Evolutionary conservation across 1,284 basidiomycete species (phyloP), one percentile per base, ranked within the genome.

Genomic region (Golubevia pallescens): DNA sequence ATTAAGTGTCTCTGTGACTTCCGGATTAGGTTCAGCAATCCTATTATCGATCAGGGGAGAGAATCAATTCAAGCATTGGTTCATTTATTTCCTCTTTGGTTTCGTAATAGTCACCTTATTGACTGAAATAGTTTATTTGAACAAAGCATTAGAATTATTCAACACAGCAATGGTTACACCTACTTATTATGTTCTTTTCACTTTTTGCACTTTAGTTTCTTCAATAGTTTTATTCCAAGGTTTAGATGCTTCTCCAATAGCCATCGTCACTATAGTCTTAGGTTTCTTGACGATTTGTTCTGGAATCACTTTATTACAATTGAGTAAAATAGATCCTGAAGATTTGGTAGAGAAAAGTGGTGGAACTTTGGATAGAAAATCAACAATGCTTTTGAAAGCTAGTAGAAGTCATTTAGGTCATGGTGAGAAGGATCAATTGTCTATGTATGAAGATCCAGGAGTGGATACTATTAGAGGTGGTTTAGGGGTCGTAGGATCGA

Each of bases 41-140:
- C 59, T 85, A 42, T 70, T 84, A 19, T 78, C 78, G 8, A 82
- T 85, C 58, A 74, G 78, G 24, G 82, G 82, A 1, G 63, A 73
- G 60, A 85, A 81, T 65, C 82, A 85, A 74, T 78, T 85, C 69
- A 85, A 77, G 62, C 77, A 85, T 60, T 85, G 82, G 82, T 85
- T 85, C 71, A 77, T 81, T 62, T 85, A 85, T 70, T 79, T 85
- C 42, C 67, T 85, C 14, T 78, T 85, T 21, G 81, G 61, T 6
- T 85, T 85, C 42, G 78, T 85, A 54, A 64, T 79, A 28, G 68
- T 84, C 58, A 85, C 82, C 21, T 66, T 85, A 53, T 66, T 85
- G 6, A 67, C 77, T 51, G 82, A 85, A 67, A 84, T 85, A 73
- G 34, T 38, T 5, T 38, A 38, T 10, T 10, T 38, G 5, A 38